Percentiles rank a stretch among this genome's conserved stretches.
phyloP scores from a whole-genome alignment of 2,329 filamentous ascomycete genomes.

The Allantophomopsis cytisporea region DNA sequence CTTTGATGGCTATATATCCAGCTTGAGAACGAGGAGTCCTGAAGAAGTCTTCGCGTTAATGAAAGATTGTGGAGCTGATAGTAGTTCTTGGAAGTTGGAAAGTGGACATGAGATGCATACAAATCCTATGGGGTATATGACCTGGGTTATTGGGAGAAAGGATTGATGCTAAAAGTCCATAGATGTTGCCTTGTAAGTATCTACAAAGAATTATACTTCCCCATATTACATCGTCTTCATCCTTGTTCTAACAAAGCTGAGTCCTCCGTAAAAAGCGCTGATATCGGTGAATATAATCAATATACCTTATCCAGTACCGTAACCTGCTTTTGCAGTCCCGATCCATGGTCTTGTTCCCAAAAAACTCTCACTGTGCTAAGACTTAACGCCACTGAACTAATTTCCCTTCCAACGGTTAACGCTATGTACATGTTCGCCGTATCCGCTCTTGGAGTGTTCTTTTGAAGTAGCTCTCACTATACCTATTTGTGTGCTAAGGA shows the following conservation, averaged over 20 bases:
- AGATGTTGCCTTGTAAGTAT: too few species aligned
- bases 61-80: conserved; percentile 31
- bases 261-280: conserved; percentile 32
- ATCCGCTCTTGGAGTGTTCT: conserved; percentile 8
- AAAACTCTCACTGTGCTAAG: neutral
- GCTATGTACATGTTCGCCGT: conserved; percentile 17
- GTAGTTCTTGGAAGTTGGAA: conserved; percentile 26
- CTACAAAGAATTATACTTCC: too few species aligned
- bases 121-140: conserved; percentile 31
- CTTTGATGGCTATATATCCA: conserved; percentile 57
- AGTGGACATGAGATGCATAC: conserved; percentile 27
- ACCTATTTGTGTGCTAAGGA: conserved; percentile 32
- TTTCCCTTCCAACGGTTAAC: conserved; percentile 10
- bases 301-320: conserved; percentile 35
- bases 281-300: conserved; percentile 43
- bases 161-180: conserved; percentile 2
- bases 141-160: conserved; percentile 26
- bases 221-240: neutral
- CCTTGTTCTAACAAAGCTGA: conserved; percentile 20
- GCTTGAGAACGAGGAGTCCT: conserved; percentile 51
- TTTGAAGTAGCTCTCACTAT: conserved; percentile 11
- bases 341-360: neutral
- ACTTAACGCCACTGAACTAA: neutral
- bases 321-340: conserved; percentile 9
- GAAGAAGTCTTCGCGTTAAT: conserved; percentile 50